A percentile compares a stretch with the other conserved stretches of the same genome.
These are phyloP conservation scores for Ambrosia hybrid DNA, from an alignment of 140 eudicot species.

Conservation along the genomic window DNA sequence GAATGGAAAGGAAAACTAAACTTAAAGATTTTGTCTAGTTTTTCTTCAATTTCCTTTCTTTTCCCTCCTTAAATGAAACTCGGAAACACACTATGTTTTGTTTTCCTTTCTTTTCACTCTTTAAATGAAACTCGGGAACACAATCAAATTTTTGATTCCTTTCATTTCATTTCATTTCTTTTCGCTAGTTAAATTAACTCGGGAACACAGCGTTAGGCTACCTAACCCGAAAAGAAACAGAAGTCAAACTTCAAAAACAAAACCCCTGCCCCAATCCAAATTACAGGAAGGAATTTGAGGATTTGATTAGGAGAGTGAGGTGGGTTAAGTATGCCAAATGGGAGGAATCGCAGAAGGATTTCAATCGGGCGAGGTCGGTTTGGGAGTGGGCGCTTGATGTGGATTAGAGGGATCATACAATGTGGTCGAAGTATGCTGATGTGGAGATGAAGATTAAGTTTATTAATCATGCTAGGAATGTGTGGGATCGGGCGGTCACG, in stretches of 20 bases:
- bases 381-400: constrained; percentile 89
- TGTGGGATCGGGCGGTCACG: constrained; percentile 80
- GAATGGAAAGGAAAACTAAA: no score
- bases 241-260: constrained; percentile 91
- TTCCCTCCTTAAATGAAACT: no score
- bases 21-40: no score
- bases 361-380: constrained; percentile 67
- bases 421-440: constrained; percentile 93
- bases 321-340: constrained; percentile 96
- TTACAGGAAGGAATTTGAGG: constrained; percentile 90
- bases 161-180: no score
- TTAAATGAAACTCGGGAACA: no score
- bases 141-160: no score
- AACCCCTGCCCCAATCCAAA: constrained; percentile 89
- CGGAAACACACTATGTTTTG: no score
- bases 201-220: constrained; percentile 37
- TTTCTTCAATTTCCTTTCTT: no score
- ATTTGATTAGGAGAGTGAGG: constrained; percentile 64
- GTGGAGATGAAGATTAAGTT: constrained; percentile 90
- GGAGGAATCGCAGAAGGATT: constrained; percentile 93
- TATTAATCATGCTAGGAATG: constrained; percentile 77
- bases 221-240: constrained; percentile 72
- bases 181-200: no score
- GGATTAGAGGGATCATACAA: constrained; percentile 68
- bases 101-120: no score